Percentiles rank a stretch among this genome's conserved stretches.
These are phyloP conservation scores for Teunomyces pallodes DNA, from an alignment of 805 yeast species.

Conservation along the genomic window DNA sequence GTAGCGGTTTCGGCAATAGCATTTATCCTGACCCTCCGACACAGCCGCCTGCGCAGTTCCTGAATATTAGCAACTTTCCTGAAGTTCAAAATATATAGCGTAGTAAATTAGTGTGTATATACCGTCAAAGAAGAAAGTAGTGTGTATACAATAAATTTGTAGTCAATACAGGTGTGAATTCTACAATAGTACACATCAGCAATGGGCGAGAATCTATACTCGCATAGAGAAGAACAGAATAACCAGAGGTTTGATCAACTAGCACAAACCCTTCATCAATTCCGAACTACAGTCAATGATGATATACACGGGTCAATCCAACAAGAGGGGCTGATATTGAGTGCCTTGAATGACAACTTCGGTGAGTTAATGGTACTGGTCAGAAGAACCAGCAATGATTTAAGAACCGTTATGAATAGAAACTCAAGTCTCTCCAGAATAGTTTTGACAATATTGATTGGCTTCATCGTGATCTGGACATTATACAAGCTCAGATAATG, in stretches of 20 bases:
- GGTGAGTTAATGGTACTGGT: constrained; percentile 37
- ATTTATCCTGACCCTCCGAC: constrained; percentile 3
- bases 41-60: constrained; percentile 15
- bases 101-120: not conserved
- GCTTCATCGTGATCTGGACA: constrained; percentile 38
- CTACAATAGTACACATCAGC: not conserved
- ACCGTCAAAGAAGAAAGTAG: not conserved
- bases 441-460: constrained; percentile 32
- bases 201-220: constrained; percentile 27
- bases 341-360: constrained; percentile 38
- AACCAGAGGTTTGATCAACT: constrained; percentile 42
- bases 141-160: not conserved
- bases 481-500: constrained; percentile 30
- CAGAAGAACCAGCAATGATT: constrained; percentile 39
- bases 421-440: constrained; percentile 40
- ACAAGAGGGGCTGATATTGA: constrained; percentile 38
- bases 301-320: constrained; percentile 42
- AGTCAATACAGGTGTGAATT: not conserved
- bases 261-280: constrained; percentile 42
- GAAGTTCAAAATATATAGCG: constrained; percentile 21
- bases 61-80: constrained; percentile 28
- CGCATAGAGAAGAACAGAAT: constrained; percentile 42
- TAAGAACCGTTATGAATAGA: constrained; percentile 39
- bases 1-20: constrained; percentile 40
- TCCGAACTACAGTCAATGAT: constrained; percentile 39